Percentiles rank a stretch among this genome's conserved stretches.
Evolutionary conservation across 306 rosid genomes (phyloP).

Genomic region (Lathyrus sativus): DNA sequence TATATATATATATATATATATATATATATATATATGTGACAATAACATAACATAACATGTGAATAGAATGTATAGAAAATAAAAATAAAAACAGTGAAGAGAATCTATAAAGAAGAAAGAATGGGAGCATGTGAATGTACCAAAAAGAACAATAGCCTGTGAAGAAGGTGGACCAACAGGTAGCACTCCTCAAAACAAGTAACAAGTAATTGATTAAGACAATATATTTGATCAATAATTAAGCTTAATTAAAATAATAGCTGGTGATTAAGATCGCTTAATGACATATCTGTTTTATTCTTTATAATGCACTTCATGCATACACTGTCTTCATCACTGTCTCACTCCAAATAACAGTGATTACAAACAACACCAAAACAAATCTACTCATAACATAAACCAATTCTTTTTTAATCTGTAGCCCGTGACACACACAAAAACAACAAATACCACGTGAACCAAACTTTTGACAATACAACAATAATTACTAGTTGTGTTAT

Average conservation of each 20-base stretch:
- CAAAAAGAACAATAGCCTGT: not conserved
- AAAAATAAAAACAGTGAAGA: too few species aligned
- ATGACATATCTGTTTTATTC: slow-evolving; percentile 39
- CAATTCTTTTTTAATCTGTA: slow-evolving; percentile 23
- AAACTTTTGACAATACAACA: not conserved
- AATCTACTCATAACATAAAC: slow-evolving; percentile 18
- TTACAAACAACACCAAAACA: slow-evolving; percentile 22
- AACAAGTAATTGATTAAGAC: slow-evolving; percentile 32
- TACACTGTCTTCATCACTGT: not conserved
- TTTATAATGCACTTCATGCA: slow-evolving; percentile 29
- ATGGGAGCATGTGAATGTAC: too few species aligned
- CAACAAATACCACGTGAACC: slow-evolving; percentile 56
- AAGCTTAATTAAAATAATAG: slow-evolving; percentile 16
- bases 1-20: too few species aligned
- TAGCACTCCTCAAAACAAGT: too few species aligned
- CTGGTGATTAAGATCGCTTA: slow-evolving; percentile 20
- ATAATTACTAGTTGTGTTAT: not conserved
- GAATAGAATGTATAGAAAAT: too few species aligned
- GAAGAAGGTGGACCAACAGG: slow-evolving; percentile 31
- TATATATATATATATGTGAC: too few species aligned
- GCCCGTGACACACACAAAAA: slow-evolving; percentile 51
- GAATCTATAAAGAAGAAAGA: too few species aligned
- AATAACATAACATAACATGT: too few species aligned
- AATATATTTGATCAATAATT: slow-evolving; percentile 5
- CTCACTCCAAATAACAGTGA: slow-evolving; percentile 9